phyloP scores from a whole-genome alignment of 179 eudicot species.

The Nepenthes alata region DNA sequence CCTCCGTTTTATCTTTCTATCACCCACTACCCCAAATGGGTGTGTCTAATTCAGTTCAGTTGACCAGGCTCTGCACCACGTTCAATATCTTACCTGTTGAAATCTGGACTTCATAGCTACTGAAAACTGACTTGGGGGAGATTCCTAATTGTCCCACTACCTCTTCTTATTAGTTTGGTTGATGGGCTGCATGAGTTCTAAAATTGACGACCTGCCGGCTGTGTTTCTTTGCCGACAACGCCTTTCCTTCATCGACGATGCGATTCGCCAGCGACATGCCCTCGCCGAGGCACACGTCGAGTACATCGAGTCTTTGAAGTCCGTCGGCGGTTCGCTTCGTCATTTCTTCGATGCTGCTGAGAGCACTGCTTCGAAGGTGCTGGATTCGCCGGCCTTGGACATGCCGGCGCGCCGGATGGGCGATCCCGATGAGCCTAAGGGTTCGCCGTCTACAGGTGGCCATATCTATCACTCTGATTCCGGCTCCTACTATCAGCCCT shows the following conservation, averaged over 20 bases:
- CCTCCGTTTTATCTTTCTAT: background rate
- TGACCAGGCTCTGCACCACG: background rate
- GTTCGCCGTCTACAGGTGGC: background rate
- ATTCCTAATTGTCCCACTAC: background rate
- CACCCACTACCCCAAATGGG: background rate
- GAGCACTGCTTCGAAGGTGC: slow-evolving; percentile 1
- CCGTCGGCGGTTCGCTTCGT: slow-evolving; percentile 40
- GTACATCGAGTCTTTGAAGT: slow-evolving; percentile 45
- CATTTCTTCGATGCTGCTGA: slow-evolving; percentile 33
- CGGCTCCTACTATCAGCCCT: slow-evolving; percentile 54
- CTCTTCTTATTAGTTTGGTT: background rate
- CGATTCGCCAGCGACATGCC: slow-evolving; percentile 45
- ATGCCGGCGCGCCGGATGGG: slow-evolving; percentile 34
- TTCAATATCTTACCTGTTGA: background rate
- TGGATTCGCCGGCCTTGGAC: slow-evolving; percentile 28
- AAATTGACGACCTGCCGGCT: slow-evolving; percentile 75
- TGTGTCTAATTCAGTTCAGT: background rate
- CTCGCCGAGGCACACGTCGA: slow-evolving; percentile 58
- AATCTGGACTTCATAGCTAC: background rate
- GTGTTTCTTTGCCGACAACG: slow-evolving; percentile 63
- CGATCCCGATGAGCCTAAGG: slow-evolving; percentile 6
- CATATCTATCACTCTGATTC: slow-evolving; percentile 32
- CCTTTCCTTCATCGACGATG: slow-evolving; percentile 32
- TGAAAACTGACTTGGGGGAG: background rate
- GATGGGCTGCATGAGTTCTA: slow-evolving; percentile 83